phyloP scores from a whole-genome alignment of 768 basidiomycete genomes.

The Boletus subcaerulescens region DNA sequence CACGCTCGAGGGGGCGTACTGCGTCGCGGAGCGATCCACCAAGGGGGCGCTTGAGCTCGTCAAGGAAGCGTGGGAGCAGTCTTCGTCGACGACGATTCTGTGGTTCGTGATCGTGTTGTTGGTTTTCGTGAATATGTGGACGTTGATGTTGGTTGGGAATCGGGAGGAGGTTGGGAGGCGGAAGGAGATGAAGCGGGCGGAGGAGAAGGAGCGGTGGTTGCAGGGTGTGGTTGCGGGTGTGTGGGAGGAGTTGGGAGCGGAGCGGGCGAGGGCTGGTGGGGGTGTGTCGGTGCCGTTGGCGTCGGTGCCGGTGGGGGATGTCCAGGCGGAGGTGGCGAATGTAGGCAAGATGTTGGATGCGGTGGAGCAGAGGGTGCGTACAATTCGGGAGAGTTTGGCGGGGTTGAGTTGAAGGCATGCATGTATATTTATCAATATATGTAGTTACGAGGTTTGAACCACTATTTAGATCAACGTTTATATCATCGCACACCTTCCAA shows the following conservation, averaged over 20 bases:
- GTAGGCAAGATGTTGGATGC: conserved; percentile 51
- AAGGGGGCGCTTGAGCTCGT: conserved; percentile 74
- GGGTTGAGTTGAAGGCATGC: conserved; percentile 28
- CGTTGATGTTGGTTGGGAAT: conserved; percentile 46
- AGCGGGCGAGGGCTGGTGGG: conserved; percentile 31
- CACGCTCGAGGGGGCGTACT: conserved; percentile 72
- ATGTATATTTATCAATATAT: too few species aligned
- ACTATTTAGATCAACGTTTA: neutral
- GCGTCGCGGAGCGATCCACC: conserved; percentile 69
- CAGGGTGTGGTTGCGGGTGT: conserved; percentile 69
- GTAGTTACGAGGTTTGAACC: too few species aligned
- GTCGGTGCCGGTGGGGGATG: conserved; percentile 27
- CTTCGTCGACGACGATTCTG: conserved; percentile 66
- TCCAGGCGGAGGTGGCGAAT: conserved; percentile 47
- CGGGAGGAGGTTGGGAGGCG: conserved; percentile 44
- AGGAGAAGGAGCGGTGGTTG: conserved; percentile 74
- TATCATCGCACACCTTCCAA: neutral
- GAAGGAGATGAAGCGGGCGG: conserved; percentile 50
- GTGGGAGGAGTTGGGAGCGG: conserved; percentile 64
- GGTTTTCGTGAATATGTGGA: conserved; percentile 79
- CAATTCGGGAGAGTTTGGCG: conserved; percentile 43
- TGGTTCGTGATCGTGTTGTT: conserved; percentile 70
- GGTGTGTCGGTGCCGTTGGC: conserved; percentile 16
- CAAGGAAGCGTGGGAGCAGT: conserved; percentile 76
- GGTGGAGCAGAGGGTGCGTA: conserved; percentile 54